Conservation (phyloP, 2,329 filamentous ascomycete genomes). For the Paecilomyces formosus region DNA sequence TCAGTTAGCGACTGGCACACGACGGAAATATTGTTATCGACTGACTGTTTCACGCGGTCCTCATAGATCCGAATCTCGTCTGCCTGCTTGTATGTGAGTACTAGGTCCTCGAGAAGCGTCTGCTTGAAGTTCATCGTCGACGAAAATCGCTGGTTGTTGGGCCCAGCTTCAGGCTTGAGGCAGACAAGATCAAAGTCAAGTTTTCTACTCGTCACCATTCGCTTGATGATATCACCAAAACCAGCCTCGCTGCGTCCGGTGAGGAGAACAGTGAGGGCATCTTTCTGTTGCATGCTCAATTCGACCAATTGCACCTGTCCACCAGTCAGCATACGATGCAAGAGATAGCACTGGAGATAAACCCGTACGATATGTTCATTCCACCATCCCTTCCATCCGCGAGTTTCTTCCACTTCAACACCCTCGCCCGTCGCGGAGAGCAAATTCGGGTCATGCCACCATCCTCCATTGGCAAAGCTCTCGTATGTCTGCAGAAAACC, state of each 20-base stretch:
- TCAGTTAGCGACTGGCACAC: background rate
- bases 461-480: slow-evolving; percentile 73
- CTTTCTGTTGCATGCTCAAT: slow-evolving; percentile 74
- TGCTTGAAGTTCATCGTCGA: slow-evolving; percentile 94
- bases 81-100: slow-evolving; percentile 78
- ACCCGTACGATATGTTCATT: slow-evolving; percentile 73
- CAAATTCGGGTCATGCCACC: slow-evolving; percentile 93
- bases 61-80: slow-evolving; percentile 70
- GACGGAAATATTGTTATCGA: background rate
- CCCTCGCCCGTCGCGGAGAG: slow-evolving; percentile 81
- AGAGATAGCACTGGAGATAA: background rate
- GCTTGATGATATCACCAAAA: slow-evolving; percentile 72
- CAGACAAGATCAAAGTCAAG: slow-evolving; percentile 83
- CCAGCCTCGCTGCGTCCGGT: slow-evolving; percentile 75
- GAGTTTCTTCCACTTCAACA: slow-evolving; percentile 68
- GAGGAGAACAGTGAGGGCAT: slow-evolving; percentile 75
- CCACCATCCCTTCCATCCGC: slow-evolving; percentile 92
- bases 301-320: slow-evolving; percentile 61
- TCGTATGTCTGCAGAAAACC: slow-evolving; percentile 70
- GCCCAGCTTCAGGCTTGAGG: slow-evolving; percentile 77
- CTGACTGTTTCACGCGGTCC: slow-evolving; percentile 53
- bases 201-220: slow-evolving; percentile 68
- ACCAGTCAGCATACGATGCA: slow-evolving; percentile 12
- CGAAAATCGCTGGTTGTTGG: slow-evolving; percentile 67
- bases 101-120: slow-evolving; percentile 66